phyloP scores from a whole-genome alignment of 192 early-diverging fungal genomes.

The Mortierella hygrophila region DNA sequence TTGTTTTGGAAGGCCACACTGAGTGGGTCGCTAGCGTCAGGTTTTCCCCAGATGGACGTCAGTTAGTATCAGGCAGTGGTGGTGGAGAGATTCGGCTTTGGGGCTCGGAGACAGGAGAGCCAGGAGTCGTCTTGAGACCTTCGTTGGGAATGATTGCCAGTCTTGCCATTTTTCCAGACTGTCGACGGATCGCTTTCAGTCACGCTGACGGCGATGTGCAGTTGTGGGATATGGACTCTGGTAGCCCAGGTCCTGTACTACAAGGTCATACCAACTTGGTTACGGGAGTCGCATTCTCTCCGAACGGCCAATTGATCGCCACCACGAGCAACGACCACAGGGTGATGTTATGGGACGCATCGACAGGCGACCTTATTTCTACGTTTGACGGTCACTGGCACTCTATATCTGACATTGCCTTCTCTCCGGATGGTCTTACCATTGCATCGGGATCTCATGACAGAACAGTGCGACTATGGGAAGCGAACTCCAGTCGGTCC shows the following conservation, averaged over 20 bases:
- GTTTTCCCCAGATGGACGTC: too few species aligned
- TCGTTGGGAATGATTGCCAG: too few species aligned
- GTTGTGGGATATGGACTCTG: background rate
- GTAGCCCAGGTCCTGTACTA: background rate
- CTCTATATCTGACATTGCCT: background rate
- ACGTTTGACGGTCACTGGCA: background rate
- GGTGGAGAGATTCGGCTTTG: too few species aligned
- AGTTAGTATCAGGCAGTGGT: too few species aligned
- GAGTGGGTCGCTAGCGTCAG: too few species aligned
- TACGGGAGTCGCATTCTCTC: background rate
- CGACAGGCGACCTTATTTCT: background rate
- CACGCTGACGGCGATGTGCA: too few species aligned
- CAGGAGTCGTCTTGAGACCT: too few species aligned
- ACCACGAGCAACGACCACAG: background rate
- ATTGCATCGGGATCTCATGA: background rate
- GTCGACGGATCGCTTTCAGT: too few species aligned
- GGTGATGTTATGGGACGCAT: background rate
- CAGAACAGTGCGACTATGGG: background rate
- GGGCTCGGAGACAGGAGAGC: too few species aligned
- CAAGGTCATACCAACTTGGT: background rate
- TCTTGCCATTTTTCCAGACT: too few species aligned
- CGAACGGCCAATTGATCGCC: background rate
- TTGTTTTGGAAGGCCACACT: too few species aligned
- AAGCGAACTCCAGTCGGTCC: background rate
- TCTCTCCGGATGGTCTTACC: background rate